Conservation (phyloP, 352 stramenopile genomes). For the Blastocystis sp. region DNA sequence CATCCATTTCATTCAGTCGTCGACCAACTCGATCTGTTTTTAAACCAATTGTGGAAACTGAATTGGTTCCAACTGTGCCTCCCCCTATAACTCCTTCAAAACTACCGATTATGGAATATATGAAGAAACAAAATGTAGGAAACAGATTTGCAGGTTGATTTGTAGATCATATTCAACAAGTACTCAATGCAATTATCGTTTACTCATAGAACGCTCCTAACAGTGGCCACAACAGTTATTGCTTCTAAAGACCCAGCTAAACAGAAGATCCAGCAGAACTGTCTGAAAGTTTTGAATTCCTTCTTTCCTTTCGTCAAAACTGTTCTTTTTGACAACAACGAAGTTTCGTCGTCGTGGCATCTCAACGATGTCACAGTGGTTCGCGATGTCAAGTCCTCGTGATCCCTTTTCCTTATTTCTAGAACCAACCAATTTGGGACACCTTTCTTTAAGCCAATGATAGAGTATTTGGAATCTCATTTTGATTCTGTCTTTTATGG, state of each 20-base stretch:
- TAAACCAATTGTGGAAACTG: no score
- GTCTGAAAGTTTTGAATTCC: constrained; percentile 20
- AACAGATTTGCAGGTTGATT: not conserved
- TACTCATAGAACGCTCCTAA: constrained; percentile 2
- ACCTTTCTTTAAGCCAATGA: constrained; percentile 66
- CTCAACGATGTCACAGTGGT: not conserved
- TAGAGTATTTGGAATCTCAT: constrained; percentile 22
- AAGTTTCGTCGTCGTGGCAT: not conserved
- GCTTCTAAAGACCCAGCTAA: not conserved
- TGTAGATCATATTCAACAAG: not conserved
- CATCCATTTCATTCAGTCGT: no score
- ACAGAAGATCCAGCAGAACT: constrained; percentile 8
- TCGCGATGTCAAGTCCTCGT: not conserved
- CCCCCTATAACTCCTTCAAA: no score
- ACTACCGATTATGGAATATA: no score
- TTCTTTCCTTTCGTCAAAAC: constrained; percentile 25
- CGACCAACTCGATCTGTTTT: no score
- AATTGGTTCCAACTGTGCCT: no score
- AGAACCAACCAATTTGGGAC: constrained; percentile 61
- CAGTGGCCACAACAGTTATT: constrained; percentile 40
- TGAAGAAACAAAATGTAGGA: no score
- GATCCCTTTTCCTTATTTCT: not conserved
- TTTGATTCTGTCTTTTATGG: constrained; percentile 43
- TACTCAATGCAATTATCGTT: not conserved
- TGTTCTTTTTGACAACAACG: constrained; percentile 18